Conservation (phyloP, 225 moss, liverwort and hornwort genomes). For the Polytrichum formosum region DNA sequence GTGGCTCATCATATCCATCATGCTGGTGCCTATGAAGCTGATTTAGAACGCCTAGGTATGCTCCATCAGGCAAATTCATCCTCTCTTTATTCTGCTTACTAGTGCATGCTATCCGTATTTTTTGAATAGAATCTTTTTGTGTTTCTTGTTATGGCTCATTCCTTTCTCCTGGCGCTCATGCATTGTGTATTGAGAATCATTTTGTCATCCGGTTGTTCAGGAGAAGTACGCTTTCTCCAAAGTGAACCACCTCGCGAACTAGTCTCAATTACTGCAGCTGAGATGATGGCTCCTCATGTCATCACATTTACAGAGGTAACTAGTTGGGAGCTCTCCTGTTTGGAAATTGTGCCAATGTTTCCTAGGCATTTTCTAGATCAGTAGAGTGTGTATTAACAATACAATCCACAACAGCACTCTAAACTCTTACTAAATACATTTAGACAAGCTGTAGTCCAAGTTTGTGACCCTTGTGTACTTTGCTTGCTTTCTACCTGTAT, state of each 20-base stretch:
- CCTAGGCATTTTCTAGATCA: no score
- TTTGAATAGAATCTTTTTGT: no score
- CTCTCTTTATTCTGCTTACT: background rate
- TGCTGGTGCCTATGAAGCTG: constrained; percentile 82
- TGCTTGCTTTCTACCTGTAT: no score
- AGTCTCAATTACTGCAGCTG: constrained; percentile 56
- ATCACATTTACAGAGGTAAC: constrained; percentile 70
- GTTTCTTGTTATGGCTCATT: no score
- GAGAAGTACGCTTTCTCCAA: constrained; percentile 68
- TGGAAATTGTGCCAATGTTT: no score
- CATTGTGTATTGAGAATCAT: no score
- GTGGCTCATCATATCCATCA: constrained; percentile 83
- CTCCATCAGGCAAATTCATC: background rate
- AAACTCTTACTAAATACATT: no score
- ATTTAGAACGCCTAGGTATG: constrained; percentile 62
- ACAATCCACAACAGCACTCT: no score
- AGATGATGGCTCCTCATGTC: constrained; percentile 65
- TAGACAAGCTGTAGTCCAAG: no score
- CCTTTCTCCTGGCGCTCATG: no score
- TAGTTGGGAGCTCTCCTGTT: constrained; percentile 19
- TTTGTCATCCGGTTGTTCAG: constrained; percentile 11
- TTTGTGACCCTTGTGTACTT: no score
- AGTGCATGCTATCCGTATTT: background rate
- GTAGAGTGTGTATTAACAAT: no score
- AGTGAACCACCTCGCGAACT: constrained; percentile 78